Percentiles rank a stretch among this genome's conserved stretches.
Conservation (phyloP, 2,329 filamentous ascomycete genomes). For the Fusarium cicatricum region DNA sequence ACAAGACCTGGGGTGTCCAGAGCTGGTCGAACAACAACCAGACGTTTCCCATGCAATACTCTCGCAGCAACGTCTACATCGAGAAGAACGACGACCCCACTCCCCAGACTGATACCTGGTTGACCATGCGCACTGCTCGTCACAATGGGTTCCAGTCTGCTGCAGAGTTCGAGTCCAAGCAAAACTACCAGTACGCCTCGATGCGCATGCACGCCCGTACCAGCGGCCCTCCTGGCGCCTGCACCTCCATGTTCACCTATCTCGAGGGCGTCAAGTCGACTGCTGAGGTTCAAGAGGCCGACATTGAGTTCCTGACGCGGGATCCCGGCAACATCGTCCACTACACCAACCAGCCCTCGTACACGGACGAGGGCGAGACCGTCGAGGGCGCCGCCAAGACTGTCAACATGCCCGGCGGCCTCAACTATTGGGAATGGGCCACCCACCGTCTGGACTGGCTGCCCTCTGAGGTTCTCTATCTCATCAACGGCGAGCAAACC, state of each 20-base stretch:
- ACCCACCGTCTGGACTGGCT: constrained; percentile 68
- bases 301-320: constrained; percentile 59
- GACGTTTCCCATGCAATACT: constrained; percentile 48
- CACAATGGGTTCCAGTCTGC: constrained; percentile 53
- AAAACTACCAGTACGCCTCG: constrained; percentile 40
- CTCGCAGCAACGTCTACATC: constrained; percentile 55
- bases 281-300: constrained; percentile 55
- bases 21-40: constrained; percentile 50
- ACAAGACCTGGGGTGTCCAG: constrained; percentile 47
- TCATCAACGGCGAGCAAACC: constrained; percentile 57
- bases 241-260: constrained; percentile 63
- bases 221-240: constrained; percentile 54
- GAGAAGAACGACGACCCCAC: constrained; percentile 48
- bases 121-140: constrained; percentile 57
- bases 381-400: constrained; percentile 55
- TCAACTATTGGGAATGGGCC: constrained; percentile 62
- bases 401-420: constrained; percentile 52
- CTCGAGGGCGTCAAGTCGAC: constrained; percentile 44
- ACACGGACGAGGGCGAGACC: constrained; percentile 53
- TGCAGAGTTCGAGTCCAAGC: constrained; percentile 54
- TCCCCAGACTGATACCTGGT: constrained; percentile 48
- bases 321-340: constrained; percentile 53
- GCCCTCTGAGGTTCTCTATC: constrained; percentile 61
- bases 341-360: constrained; percentile 68
- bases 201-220: constrained; percentile 59